Evolutionary conservation across 441 rosid species (phyloP), one percentile per base, ranked within the genome.

Genomic region (Mallotus repandus): DNA sequence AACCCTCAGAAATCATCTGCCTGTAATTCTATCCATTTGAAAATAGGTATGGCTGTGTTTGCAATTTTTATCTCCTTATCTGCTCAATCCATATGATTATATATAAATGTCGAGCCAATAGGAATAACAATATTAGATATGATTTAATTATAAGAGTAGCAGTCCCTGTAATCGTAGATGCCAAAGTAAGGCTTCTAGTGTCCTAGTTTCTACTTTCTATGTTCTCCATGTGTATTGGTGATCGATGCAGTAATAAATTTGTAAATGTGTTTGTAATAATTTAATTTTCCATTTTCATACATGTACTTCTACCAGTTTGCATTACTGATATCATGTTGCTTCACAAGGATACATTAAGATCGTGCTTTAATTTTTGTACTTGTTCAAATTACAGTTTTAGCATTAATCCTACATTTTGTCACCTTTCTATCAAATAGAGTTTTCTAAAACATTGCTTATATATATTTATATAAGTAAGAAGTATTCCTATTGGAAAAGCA

Each of bases 1-100:
- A 41, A 38, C 45, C 75, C 77, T n/a, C 76, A 76, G 5, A 68
- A 64, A 29, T 52, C 74, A 46, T 55, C 25, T 6, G 4, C 64
- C 43, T 22, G 63, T 9, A 60, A 21, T 25, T 74, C 71, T 50
- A 25, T 56, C 38, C 55, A 11, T 45, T 43, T 60, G 61, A 43
- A 53, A 57, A 55, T 72, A 12, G 21, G 58, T 38, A 19, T 50
- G 18, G 5, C 10, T 45, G 18, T 41, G 48, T 48, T 76, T n/a
- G 16, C 25, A 55, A 18, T 62, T 63, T 11, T 58, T 2, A 38
- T 61, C 25, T 55, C 74, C 15, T 25, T 68, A 9, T 43, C 25
- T 14, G 9, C 1, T 63, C 12, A 1, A 29, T 11, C 5, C 14
- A 0, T 15, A 14, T 38, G 7, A 6, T 14, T 35, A 15, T 14